Evolutionary conservation across 176 grass and related monocot genomes (phyloP).

Genomic region (Bothriochloa decipiens): DNA sequence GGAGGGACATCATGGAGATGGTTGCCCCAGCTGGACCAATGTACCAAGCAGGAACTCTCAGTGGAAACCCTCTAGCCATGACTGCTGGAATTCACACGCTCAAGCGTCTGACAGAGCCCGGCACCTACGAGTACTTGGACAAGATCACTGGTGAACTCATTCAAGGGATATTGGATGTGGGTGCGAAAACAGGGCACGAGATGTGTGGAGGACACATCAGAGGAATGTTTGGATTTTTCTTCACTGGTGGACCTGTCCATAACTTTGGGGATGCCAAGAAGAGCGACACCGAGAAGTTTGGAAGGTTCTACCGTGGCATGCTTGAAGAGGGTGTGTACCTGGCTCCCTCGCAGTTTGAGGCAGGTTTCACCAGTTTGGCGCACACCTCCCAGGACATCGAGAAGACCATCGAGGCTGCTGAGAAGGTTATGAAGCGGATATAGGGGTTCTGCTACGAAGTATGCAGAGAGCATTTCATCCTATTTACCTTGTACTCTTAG

Average conservation of each 20-base stretch:
- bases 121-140: conserved; percentile 82
- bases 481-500: neutral
- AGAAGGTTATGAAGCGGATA: conserved; percentile 81
- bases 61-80: conserved; percentile 98
- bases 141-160: conserved; percentile 85
- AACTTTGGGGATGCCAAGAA: conserved; percentile 93
- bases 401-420: conserved; percentile 76
- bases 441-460: conserved; percentile 12
- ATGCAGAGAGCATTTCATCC: neutral
- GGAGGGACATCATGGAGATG: conserved; percentile 97
- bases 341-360: conserved; percentile 92
- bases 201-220: conserved; percentile 95
- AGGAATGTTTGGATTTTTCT: conserved; percentile 96
- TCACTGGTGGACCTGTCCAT: conserved; percentile 71
- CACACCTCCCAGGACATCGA: conserved; percentile 80
- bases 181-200: conserved; percentile 73
- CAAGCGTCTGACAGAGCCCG: conserved; percentile 70
- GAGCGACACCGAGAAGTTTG: conserved; percentile 85
- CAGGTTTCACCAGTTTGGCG: conserved; percentile 94
- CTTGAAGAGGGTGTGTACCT: conserved; percentile 97
- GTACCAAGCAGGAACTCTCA: conserved; percentile 99
- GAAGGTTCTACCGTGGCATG: conserved; percentile 87
- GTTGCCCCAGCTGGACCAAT: conserved; percentile 92
- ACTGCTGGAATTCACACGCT: conserved; percentile 96
- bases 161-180: conserved; percentile 68